Evolutionary conservation across 192 early-diverging fungal genomes (phyloP).

Genomic region (Backusella liffmaniae): DNA sequence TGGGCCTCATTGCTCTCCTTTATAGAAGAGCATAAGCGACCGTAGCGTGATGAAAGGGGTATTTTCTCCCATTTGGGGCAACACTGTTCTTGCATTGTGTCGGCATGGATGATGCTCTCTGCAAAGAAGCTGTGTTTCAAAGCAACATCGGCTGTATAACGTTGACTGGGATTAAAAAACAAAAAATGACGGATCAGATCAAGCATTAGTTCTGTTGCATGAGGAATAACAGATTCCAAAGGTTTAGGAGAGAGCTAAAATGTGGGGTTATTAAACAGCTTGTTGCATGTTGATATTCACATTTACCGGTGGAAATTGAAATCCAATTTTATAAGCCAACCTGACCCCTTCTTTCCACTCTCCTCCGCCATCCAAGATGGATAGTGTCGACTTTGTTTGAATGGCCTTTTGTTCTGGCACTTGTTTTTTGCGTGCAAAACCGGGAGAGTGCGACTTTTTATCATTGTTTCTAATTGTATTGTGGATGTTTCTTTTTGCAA

Average conservation of each 20-base stretch:
- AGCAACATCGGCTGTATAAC: constrained; percentile 75
- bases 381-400: background rate
- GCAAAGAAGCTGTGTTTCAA: constrained; percentile 64
- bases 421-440: constrained; percentile 27
- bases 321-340: constrained; percentile 62
- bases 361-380: constrained; percentile 34
- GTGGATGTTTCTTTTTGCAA: background rate
- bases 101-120: background rate
- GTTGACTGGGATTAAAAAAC: constrained; percentile 73
- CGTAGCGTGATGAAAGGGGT: background rate
- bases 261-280: background rate
- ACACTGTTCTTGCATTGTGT: background rate
- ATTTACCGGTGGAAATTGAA: constrained; percentile 56
- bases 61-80: constrained; percentile 6
- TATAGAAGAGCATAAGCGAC: background rate
- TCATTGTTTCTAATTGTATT: constrained; percentile 5
- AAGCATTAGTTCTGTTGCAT: constrained; percentile 28
- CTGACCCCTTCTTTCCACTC: constrained; percentile 75
- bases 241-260: background rate
- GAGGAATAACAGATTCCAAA: background rate
- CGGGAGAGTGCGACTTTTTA: constrained; percentile 22
- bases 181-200: constrained; percentile 72
- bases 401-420: background rate
- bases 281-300: background rate
- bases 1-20: background rate